Evolutionary conservation across 176 grass and related monocot species (phyloP), one percentile per base, ranked within the genome.

Genomic region (Carex scoparia): DNA sequence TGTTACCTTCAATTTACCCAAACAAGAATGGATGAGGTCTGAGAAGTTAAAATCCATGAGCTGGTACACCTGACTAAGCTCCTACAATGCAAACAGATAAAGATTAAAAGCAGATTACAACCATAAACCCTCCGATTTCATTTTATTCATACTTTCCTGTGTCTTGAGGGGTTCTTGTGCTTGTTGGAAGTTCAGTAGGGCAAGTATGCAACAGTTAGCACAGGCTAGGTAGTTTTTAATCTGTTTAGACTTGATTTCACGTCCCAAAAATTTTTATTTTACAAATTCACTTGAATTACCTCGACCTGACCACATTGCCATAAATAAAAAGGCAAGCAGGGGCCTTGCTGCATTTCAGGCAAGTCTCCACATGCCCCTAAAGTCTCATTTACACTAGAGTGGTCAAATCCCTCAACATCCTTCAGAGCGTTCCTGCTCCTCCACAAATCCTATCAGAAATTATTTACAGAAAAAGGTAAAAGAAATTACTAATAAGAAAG

Each of bases 241-340:
- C 49, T 48, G 42, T n/a, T 73, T 73, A 49, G n/a, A 74, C 73
- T 30, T 77, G 27, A 84, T 84, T 84, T 83, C 27, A 15, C 56
- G 78, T 63, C 56, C 54, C 23, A 19, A 82, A 67, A 38, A 33
- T 4, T 10, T 16, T 13, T 61, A 40, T 61, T 31, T 67, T 40
- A 35, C 51, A 48, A 73, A 80, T 62, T 85, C 14, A 64, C 23
- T 30, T 1, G 32, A 51, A 66, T 49, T 85, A 94, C 95, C 92
- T 98, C 86, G 14, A 89, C 83, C 70, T 90, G 48, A 85, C 95
- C 95, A 82, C 95, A 94, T 84, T 98, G 95, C 95, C 95, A 94
- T 64, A 93, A 72, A 72, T 94, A 90, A 57, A 91, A 93, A 7
- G 95, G 91, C 7, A 94, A 81, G 63, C 90, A 91, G 91, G 92